These are phyloP conservation scores for Periconia digitata DNA, from an alignment of 2,329 filamentous ascomycete genomes.

Conservation along the genomic window DNA sequence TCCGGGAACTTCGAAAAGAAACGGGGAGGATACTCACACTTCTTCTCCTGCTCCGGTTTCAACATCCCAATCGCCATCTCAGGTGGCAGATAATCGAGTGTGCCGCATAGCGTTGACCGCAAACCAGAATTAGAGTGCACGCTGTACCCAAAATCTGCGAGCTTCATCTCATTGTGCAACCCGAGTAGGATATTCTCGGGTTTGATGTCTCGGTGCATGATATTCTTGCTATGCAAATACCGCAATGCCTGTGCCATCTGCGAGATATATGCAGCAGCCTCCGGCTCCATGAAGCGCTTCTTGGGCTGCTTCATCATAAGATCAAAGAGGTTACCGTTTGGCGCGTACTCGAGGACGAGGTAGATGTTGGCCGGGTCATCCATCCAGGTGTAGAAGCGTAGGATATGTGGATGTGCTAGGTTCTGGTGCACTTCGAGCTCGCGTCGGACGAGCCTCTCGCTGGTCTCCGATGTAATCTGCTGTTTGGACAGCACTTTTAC, in stretches of 20 bases:
- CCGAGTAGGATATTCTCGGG: constrained; percentile 92
- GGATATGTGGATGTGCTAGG: constrained; percentile 77
- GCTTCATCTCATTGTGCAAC: constrained; percentile 93
- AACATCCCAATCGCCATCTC: constrained; percentile 70
- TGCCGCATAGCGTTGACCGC: constrained; percentile 89
- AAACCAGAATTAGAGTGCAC: constrained; percentile 91
- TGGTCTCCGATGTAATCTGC: constrained; percentile 70
- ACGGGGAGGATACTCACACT: too few relatives aligned
- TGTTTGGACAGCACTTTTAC: constrained; percentile 81
- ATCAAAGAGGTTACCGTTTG: constrained; percentile 79
- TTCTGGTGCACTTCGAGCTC: constrained; percentile 87
- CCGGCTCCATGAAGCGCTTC: constrained; percentile 73
- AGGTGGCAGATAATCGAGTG: constrained; percentile 88
- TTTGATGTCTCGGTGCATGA: constrained; percentile 94
- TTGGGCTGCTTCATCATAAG: constrained; percentile 76
- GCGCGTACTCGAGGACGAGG: constrained; percentile 78
- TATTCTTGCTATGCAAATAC: constrained; percentile 90
- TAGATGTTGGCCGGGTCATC: constrained; percentile 82
- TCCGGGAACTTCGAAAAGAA: too few relatives aligned
- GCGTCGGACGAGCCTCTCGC: constrained; percentile 78
- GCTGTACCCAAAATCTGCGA: constrained; percentile 95
- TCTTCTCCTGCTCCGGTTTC: constrained; percentile 62
- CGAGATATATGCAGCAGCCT: constrained; percentile 77
- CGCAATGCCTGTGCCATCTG: constrained; percentile 81
- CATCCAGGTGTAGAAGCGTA: constrained; percentile 79